These are phyloP conservation scores for Prosopis cineraria DNA, from an alignment of 306 rosid genomes.

Conservation along the genomic window DNA sequence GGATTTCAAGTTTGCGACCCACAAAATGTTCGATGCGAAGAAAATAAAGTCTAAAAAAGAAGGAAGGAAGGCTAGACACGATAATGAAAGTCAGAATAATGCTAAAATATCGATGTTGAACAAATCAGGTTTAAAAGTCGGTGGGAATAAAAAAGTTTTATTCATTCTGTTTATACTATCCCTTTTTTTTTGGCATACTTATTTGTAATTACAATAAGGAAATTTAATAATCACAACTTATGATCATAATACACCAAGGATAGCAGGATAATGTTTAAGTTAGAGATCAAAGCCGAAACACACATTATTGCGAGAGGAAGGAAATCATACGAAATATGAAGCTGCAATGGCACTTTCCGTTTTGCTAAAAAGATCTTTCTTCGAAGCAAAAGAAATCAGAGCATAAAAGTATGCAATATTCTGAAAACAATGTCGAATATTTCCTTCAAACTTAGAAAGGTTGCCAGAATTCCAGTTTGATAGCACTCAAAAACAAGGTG, in stretches of 20 bases:
- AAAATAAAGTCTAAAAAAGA: constrained; percentile 23
- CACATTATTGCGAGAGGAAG: background rate
- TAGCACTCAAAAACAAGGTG: background rate
- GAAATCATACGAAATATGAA: constrained; percentile 24
- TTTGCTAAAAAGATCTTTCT: background rate
- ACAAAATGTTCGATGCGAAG: background rate
- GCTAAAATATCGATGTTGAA: constrained; percentile 28
- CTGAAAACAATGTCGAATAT: constrained; percentile 14
- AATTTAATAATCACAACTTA: background rate
- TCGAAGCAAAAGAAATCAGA: background rate
- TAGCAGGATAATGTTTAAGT: background rate
- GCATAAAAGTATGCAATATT: background rate
- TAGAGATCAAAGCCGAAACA: background rate
- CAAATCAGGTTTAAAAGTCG: constrained; percentile 32
- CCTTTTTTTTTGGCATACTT: background rate
- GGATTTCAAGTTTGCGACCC: background rate
- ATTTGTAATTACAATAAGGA: background rate
- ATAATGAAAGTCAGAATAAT: constrained; percentile 39
- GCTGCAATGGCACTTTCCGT: background rate
- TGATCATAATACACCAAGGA: background rate
- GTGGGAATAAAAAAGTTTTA: constrained; percentile 27
- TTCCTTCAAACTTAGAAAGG: background rate
- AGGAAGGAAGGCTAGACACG: constrained; percentile 5
- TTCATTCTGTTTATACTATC: constrained; percentile 16
- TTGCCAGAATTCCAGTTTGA: background rate